These are phyloP conservation scores for Candida sonorensis DNA, from an alignment of 805 yeast species.

Conservation along the genomic window DNA sequence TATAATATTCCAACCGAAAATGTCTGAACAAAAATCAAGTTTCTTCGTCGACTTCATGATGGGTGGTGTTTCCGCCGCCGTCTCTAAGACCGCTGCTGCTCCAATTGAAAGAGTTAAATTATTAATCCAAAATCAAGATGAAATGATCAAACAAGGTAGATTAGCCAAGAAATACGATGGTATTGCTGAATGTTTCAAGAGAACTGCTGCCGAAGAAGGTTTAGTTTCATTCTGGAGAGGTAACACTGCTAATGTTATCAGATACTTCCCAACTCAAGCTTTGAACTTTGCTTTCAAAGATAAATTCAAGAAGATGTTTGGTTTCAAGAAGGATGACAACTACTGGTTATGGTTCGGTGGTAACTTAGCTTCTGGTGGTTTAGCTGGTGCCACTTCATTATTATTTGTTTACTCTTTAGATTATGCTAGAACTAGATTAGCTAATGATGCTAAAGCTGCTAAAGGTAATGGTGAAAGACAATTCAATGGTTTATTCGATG, in stretches of 20 bases:
- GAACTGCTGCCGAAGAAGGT: slow-evolving; percentile 95
- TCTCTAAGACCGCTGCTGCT: slow-evolving; percentile 96
- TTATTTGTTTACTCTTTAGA: slow-evolving; percentile 94
- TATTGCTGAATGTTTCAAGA: slow-evolving; percentile 87
- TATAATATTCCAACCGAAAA: slow-evolving; percentile 13
- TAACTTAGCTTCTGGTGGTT: slow-evolving; percentile 98
- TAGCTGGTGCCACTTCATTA: slow-evolving; percentile 95
- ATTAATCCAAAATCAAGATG: slow-evolving; percentile 96
- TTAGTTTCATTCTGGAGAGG: slow-evolving; percentile 96
- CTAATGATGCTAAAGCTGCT: slow-evolving; percentile 92
- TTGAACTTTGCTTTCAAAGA: slow-evolving; percentile 98
- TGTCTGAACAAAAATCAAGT: slow-evolving; percentile 36
- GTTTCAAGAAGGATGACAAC: slow-evolving; percentile 93
- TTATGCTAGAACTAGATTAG: slow-evolving; percentile 98
- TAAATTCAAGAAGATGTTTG: slow-evolving; percentile 90
- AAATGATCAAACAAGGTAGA: slow-evolving; percentile 97
- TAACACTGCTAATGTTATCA: slow-evolving; percentile 97
- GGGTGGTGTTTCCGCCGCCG: slow-evolving; percentile 99
- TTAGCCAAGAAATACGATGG: slow-evolving; percentile 80
- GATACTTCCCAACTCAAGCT: slow-evolving; percentile 99
- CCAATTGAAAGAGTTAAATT: slow-evolving; percentile 97
- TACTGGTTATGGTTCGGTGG: slow-evolving; percentile 95
- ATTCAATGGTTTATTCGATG: slow-evolving; percentile 96
- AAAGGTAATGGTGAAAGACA: slow-evolving; percentile 86
- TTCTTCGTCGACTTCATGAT: slow-evolving; percentile 70